Evolutionary conservation across 2,329 filamentous ascomycete genomes (phyloP).

Genomic region (Diaporthe destruens): DNA sequence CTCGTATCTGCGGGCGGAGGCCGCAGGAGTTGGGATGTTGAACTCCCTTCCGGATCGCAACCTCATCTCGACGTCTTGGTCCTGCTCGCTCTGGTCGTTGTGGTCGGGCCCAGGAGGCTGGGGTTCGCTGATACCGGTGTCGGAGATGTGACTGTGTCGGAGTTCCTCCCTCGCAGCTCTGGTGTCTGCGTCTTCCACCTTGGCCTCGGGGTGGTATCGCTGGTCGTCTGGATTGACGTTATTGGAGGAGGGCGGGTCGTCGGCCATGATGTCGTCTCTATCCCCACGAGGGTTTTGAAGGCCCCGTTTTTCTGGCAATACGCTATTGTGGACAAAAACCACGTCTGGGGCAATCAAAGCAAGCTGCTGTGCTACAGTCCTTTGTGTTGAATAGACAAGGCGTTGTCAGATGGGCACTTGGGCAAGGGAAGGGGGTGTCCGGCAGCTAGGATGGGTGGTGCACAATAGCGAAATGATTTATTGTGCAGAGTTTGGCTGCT

Average conservation of each 20-base stretch:
- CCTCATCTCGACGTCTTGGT: slow-evolving; percentile 44
- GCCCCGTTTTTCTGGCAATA: slow-evolving; percentile 2
- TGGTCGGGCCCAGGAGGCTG: slow-evolving; percentile 35
- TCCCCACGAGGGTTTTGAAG: slow-evolving; percentile 23
- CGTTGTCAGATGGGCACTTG: not conserved
- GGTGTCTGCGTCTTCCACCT: slow-evolving; percentile 72
- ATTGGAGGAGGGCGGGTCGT: slow-evolving; percentile 29
- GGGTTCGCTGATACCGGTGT: slow-evolving; percentile 48
- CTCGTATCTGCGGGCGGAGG: slow-evolving; percentile 46
- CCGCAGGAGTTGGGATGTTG: slow-evolving; percentile 47
- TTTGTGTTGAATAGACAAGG: slow-evolving; percentile 31
- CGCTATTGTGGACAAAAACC: slow-evolving; percentile 1
- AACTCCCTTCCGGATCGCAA: slow-evolving; percentile 41
- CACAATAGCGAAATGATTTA: slow-evolving; percentile 18
- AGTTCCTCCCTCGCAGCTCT: slow-evolving; percentile 74
- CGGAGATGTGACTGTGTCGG: slow-evolving; percentile 73
- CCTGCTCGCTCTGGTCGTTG: slow-evolving; percentile 47
- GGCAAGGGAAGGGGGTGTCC: not conserved
- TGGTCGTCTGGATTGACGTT: slow-evolving; percentile 51
- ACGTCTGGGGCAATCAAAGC: slow-evolving; percentile 24
- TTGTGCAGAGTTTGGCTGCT: slow-evolving; percentile 30
- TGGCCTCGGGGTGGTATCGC: slow-evolving; percentile 51
- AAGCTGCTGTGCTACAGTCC: not conserved
- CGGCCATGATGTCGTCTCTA: slow-evolving; percentile 36
- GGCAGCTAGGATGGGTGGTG: slow-evolving; percentile 13